Conservation (phyloP, 306 rosid genomes). For the Crotalaria pallida region DNA sequence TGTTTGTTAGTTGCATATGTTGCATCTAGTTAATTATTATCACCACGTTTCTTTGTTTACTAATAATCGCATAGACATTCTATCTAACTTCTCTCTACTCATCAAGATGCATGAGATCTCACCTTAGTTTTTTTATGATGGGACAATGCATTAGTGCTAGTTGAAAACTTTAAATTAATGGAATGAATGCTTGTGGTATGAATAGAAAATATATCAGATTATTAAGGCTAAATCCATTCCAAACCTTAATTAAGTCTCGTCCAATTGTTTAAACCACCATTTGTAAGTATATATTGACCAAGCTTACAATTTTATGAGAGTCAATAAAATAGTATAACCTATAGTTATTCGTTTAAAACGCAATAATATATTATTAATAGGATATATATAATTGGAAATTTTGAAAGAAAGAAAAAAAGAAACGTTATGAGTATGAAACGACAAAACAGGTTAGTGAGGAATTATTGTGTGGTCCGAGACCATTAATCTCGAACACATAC, state of each 20-base stretch:
- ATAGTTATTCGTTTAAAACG: background rate
- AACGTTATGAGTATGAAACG: background rate
- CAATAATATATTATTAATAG: background rate
- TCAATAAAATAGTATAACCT: background rate
- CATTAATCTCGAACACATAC: too few relatives aligned
- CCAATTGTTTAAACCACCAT: too few relatives aligned
- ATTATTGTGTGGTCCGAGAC: too few relatives aligned
- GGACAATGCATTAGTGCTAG: background rate
- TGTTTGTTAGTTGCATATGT: background rate
- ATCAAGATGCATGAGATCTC: background rate
- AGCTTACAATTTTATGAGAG: background rate
- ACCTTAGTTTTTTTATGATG: background rate
- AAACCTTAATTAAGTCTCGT: too few relatives aligned
- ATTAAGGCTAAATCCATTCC: too few relatives aligned
- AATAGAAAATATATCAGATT: background rate
- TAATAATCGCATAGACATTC: background rate
- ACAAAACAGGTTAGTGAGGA: too few relatives aligned
- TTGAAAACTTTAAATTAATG: background rate
- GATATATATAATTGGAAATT: background rate
- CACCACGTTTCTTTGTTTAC: background rate
- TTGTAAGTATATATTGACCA: too few relatives aligned
- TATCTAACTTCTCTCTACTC: background rate
- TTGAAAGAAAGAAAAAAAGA: background rate
- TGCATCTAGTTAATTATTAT: background rate
- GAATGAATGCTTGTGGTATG: background rate